Percentiles rank a stretch among this genome's conserved stretches.
phyloP scores from a whole-genome alignment of 2,329 filamentous ascomycete species.

The Beauveria scarabaeidicola region DNA sequence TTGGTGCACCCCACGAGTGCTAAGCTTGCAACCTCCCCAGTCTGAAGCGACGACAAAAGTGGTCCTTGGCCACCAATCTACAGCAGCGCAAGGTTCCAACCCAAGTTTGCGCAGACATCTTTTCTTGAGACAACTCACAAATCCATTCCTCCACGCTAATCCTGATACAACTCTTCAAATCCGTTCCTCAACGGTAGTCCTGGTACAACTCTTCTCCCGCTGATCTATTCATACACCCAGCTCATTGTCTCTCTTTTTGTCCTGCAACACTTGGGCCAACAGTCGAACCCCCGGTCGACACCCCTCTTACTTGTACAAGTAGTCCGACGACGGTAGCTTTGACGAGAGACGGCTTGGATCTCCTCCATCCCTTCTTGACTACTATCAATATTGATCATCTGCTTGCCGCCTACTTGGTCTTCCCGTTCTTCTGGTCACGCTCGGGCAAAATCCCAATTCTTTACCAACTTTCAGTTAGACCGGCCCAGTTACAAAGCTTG shows the following conservation, averaged over 20 bases:
- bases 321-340: not conserved
- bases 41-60: constrained; percentile 7
- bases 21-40: constrained; percentile 5
- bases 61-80: constrained; percentile 3
- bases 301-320: not conserved
- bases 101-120: constrained; percentile 1
- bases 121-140: constrained; percentile 7
- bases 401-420: not conserved
- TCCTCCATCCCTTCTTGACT: not conserved
- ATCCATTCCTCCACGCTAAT: not conserved
- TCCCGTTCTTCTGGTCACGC: not conserved
- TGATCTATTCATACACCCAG: not conserved
- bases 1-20: constrained; percentile 8
- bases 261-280: not conserved
- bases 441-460: not conserved
- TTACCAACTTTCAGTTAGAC: not conserved
- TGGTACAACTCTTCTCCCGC: not conserved
- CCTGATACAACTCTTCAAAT: too few species aligned
- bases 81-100: not conserved
- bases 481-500: not conserved
- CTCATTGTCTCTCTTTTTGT: not conserved
- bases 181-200: not conserved
- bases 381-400: not conserved
- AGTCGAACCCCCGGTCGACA: not conserved
- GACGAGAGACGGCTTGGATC: not conserved